Evolutionary conservation across 1,139 yeast species (phyloP), one percentile per base, ranked within the genome.

Genomic region (Suhomyces maxii): DNA sequence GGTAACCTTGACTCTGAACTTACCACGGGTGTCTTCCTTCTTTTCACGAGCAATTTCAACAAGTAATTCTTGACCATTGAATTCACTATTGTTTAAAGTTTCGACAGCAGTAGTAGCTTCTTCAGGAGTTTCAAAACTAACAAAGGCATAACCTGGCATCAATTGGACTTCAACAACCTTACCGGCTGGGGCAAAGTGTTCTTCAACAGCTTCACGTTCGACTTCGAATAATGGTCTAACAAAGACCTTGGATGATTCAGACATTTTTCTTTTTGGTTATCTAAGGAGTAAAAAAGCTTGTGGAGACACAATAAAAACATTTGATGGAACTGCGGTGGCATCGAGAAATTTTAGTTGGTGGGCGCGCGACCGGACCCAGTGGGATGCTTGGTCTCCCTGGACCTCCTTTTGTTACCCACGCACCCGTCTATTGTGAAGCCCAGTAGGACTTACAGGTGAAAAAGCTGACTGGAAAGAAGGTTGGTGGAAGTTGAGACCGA

Each of bases 111-210:
- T 76, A 50, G 76, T 69, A 41, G 93, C 90, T 55, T 79, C 79
- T 43, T 84, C 91, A 30, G 82, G 68, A 48, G 73, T 77, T 63
- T 83, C 88, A 57, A 76, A 86, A 58, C 86, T 86, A 51, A 86
- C 82, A 59, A 85, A 86, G 34, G 89, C 93, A 61, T 83, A 85
- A 39, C 91, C 91, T 61, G 85, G 82, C 79, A 84, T 77, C 58
- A 86, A 67, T 64, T 83, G 84, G 45, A 84, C 82, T 58, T 84
- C 89, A 53, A 75, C 72, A 56, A 86, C 71, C 43, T 86, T 79
- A 54, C 91, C 95, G 50, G 74, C 76, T 49, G 80, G 75, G 12
- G 82, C 67, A 60, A 86, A 86, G 63, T 82, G 83, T 48, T 81
- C 88, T 66, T 83, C 83, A 46, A 86, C 67, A 59, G 84, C 86